A percentile compares a stretch with the other conserved stretches of the same genome.
These are phyloP conservation scores for Pleomassaria siparia DNA, from an alignment of 2,329 filamentous ascomycete species.

Conservation along the genomic window DNA sequence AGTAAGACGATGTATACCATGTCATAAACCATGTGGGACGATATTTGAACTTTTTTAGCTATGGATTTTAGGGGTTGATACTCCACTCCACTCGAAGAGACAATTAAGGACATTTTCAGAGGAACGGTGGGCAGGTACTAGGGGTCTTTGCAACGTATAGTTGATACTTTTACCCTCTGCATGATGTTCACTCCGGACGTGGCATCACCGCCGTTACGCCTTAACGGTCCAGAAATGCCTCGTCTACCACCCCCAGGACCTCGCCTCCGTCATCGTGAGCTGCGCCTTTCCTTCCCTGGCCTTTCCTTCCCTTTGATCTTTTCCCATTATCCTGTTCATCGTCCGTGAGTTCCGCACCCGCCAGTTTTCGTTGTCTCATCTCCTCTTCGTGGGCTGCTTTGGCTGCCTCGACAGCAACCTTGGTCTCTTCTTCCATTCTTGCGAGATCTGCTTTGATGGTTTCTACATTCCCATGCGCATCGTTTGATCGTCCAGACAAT, in stretches of 20 bases:
- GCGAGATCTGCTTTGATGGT: slow-evolving; percentile 36
- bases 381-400: slow-evolving; percentile 37
- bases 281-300: slow-evolving; percentile 20
- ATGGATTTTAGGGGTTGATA: too few relatives aligned
- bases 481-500: slow-evolving; percentile 36
- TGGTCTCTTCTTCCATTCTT: slow-evolving; percentile 26
- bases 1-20: slow-evolving; percentile 37
- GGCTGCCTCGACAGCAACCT: slow-evolving; percentile 40
- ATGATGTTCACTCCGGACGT: too few relatives aligned
- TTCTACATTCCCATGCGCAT: slow-evolving; percentile 40
- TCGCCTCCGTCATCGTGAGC: slow-evolving; percentile 35
- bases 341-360: slow-evolving; percentile 22
- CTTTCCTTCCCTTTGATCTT: slow-evolving; percentile 33
- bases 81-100: too few relatives aligned
- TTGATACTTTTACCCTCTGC: too few relatives aligned
- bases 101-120: too few relatives aligned
- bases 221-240: too few relatives aligned
- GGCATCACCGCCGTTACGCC: too few relatives aligned
- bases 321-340: slow-evolving; percentile 17
- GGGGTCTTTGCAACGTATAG: too few relatives aligned
- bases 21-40: too few relatives aligned
- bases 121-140: too few relatives aligned
- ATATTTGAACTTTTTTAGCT: too few relatives aligned
- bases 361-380: slow-evolving; percentile 38
- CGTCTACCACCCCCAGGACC: slow-evolving; percentile 22